These are phyloP conservation scores for Scolecobasidium constrictum DNA, from an alignment of 2,329 filamentous ascomycete genomes.

Conservation along the genomic window DNA sequence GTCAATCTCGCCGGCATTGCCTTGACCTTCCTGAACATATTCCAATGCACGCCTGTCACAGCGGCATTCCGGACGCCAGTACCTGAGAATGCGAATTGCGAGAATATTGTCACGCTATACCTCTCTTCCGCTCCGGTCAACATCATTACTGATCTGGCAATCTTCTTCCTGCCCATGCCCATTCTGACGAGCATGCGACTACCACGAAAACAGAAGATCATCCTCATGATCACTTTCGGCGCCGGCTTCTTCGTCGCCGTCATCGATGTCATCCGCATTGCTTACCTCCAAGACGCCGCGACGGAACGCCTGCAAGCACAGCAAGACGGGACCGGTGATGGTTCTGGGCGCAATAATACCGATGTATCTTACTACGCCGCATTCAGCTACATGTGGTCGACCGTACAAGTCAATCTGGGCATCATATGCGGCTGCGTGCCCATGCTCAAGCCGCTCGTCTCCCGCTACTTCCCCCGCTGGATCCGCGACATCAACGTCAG, in stretches of 20 bases:
- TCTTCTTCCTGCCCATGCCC: constrained; percentile 78
- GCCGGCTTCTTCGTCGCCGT: constrained; percentile 80
- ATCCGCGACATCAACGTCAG: constrained; percentile 32
- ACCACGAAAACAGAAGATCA: constrained; percentile 75
- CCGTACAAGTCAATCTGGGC: constrained; percentile 80
- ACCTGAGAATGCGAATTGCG: constrained; percentile 40
- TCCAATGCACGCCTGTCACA: constrained; percentile 69
- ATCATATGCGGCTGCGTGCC: constrained; percentile 91
- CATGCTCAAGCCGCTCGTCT: constrained; percentile 75
- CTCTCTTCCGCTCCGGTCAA: constrained; percentile 77
- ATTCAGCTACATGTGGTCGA: constrained; percentile 85
- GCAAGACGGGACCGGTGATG: constrained; percentile 17
- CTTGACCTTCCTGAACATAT: constrained; percentile 75
- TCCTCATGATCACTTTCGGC: constrained; percentile 75
- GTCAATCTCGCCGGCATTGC: constrained; percentile 71
- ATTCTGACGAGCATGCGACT: constrained; percentile 79
- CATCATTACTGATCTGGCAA: constrained; percentile 80
- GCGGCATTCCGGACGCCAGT: constrained; percentile 52
- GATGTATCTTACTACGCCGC: constrained; percentile 64
- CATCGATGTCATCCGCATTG: constrained; percentile 81
- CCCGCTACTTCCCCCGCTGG: constrained; percentile 47
- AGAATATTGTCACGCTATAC: constrained; percentile 52
- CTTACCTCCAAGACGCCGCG: constrained; percentile 70
- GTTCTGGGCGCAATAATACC: constrained; percentile 26
- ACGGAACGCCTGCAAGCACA: constrained; percentile 33